Conservation (phyloP, 2,329 filamentous ascomycete genomes). For the Lasiodiplodia sp. region DNA sequence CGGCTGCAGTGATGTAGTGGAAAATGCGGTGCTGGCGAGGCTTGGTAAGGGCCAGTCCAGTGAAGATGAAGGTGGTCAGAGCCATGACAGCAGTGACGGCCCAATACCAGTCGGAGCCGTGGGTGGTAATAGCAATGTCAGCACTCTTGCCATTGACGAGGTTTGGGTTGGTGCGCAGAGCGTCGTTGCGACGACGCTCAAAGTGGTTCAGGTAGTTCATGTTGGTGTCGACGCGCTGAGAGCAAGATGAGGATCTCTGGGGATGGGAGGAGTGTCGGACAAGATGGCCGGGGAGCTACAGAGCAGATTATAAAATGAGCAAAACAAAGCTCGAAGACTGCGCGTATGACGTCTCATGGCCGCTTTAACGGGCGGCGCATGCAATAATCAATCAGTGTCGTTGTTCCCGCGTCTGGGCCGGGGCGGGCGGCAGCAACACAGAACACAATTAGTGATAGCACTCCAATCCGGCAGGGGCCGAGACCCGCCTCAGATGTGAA, state of each 20-base stretch:
- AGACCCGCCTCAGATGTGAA: neutral
- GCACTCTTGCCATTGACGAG: slow-evolving; percentile 55
- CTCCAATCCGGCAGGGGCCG: neutral
- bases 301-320: slow-evolving; percentile 7
- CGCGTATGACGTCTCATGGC: slow-evolving; percentile 4
- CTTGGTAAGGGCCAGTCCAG: slow-evolving; percentile 61
- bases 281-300: neutral
- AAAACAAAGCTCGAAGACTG: neutral
- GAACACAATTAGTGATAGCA: neutral
- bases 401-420: neutral
- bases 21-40: slow-evolving; percentile 65
- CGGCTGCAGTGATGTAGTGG: slow-evolving; percentile 68
- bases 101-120: slow-evolving; percentile 70
- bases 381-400: neutral
- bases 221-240: neutral
- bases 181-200: slow-evolving; percentile 50
- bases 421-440: too few relatives aligned
- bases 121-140: slow-evolving; percentile 65
- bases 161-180: slow-evolving; percentile 54
- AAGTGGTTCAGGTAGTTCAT: slow-evolving; percentile 11
- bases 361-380: slow-evolving; percentile 9
- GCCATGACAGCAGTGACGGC: slow-evolving; percentile 68
- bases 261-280: neutral
- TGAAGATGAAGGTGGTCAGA: slow-evolving; percentile 60
- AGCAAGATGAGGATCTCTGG: neutral